Evolutionary conservation across 192 early-diverging fungal species (phyloP).

Genomic region (Coemansia sp.): DNA sequence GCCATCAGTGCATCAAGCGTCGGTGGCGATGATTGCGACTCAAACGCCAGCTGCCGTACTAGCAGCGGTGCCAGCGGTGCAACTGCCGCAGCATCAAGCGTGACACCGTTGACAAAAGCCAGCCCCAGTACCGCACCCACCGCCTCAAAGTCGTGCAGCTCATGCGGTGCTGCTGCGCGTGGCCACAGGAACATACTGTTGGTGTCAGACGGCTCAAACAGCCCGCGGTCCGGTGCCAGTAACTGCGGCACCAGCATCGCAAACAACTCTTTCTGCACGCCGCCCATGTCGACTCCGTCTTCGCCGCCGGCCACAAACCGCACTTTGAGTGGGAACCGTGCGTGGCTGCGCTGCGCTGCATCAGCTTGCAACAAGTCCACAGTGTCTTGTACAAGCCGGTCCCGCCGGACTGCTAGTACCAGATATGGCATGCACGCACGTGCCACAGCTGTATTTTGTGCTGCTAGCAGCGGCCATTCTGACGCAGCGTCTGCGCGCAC

Average conservation of each 20-base stretch:
- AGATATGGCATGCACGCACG: slow-evolving; percentile 62
- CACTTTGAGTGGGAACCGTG: slow-evolving; percentile 56
- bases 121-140: slow-evolving; percentile 88
- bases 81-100: slow-evolving; percentile 56
- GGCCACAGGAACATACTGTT: slow-evolving; percentile 65
- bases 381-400: slow-evolving; percentile 70
- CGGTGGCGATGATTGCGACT: not conserved
- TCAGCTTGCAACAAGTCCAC: slow-evolving; percentile 51
- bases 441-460: slow-evolving; percentile 12
- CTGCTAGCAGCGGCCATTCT: slow-evolving; percentile 40
- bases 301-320: slow-evolving; percentile 87
- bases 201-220: slow-evolving; percentile 60
- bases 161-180: slow-evolving; percentile 61
- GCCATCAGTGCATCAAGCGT: slow-evolving; percentile 1
- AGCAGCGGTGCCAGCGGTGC: slow-evolving; percentile 72
- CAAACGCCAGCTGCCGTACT: slow-evolving; percentile 62
- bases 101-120: slow-evolving; percentile 85
- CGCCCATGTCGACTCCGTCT: slow-evolving; percentile 93
- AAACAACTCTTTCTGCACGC: slow-evolving; percentile 96
- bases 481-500: slow-evolving; percentile 20
- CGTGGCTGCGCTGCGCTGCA: not conserved
- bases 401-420: slow-evolving; percentile 73
- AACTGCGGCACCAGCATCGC: slow-evolving; percentile 73
- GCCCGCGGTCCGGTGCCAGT: slow-evolving; percentile 69
- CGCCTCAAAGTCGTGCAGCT: slow-evolving; percentile 69